Conservation (phyloP, 495 filamentous ascomycete species). For the Aspergillus wentii region DNA sequence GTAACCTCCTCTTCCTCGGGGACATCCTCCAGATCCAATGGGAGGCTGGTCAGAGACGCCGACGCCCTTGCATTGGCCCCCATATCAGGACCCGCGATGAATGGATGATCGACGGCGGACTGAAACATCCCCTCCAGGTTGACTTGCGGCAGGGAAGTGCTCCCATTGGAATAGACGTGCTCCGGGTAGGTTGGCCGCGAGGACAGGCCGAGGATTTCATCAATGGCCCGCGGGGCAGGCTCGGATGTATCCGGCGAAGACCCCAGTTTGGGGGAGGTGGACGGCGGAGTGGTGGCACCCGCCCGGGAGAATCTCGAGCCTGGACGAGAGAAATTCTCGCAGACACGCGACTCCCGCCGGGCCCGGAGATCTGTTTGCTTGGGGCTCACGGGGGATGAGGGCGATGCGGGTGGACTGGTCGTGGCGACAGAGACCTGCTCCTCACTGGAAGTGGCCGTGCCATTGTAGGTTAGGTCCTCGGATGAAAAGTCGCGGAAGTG, state of each 20-base stretch:
- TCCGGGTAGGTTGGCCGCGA: conserved; percentile 26
- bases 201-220: conserved; percentile 36
- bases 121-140: conserved; percentile 18
- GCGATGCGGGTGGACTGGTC: conserved; percentile 13
- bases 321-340: conserved; percentile 49
- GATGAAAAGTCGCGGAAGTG: conserved; percentile 59
- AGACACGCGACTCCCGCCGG: conserved; percentile 28
- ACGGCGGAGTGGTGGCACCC: conserved; percentile 24
- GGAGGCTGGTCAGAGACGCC: conserved; percentile 26
- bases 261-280: conserved; percentile 22
- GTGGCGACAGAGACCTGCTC: conserved; percentile 10
- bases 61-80: conserved; percentile 39
- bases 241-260: conserved; percentile 32
- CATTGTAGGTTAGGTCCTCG: conserved; percentile 33
- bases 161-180: conserved; percentile 29
- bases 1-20: conserved; percentile 64
- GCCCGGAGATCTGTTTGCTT: conserved; percentile 5
- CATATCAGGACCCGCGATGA: conserved; percentile 41
- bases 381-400: conserved; percentile 15
- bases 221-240: conserved; percentile 37
- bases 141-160: conserved; percentile 15
- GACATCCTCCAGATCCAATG: conserved; percentile 58
- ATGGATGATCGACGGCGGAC: conserved; percentile 22
- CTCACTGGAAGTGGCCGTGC: conserved; percentile 21
- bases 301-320: conserved; percentile 30